phyloP scores from a whole-genome alignment of 495 filamentous ascomycete species.

The Penicillium daleae region DNA sequence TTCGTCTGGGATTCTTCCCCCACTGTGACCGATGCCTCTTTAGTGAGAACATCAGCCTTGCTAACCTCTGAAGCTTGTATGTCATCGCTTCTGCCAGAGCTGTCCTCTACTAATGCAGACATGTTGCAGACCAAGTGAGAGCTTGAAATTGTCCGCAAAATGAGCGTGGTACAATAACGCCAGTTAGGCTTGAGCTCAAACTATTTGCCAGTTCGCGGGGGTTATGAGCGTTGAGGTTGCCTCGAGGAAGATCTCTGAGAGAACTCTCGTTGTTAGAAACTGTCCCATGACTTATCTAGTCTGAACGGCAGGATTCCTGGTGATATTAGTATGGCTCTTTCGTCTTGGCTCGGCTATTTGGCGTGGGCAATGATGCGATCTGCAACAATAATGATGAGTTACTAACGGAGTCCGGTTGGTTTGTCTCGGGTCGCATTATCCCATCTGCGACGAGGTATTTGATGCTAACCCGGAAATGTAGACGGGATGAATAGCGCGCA shows the following conservation, averaged over 20 bases:
- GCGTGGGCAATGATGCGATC: background rate
- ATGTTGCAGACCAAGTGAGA: background rate
- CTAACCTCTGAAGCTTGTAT: background rate
- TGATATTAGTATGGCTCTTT: background rate
- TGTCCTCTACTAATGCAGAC: background rate
- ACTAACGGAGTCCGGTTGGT: background rate
- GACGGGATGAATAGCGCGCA: background rate
- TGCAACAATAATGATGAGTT: background rate
- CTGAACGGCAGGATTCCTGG: too few species aligned
- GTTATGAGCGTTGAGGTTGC: background rate
- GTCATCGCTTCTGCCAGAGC: background rate
- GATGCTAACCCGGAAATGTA: background rate
- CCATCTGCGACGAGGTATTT: background rate
- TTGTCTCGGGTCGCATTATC: background rate
- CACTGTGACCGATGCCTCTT: background rate
- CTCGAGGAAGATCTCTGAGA: background rate
- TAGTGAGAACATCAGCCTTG: background rate
- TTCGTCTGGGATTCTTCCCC: background rate
- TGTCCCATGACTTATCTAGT: background rate
- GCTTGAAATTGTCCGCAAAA: background rate
- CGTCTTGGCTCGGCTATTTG: background rate
- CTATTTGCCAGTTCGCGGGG: background rate
- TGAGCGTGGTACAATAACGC: background rate
- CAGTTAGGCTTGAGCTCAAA: background rate
- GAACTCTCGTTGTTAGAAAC: background rate